A percentile compares a stretch with the other conserved stretches of the same genome.
These are phyloP conservation scores for Pelagophyceae sp. DNA, from an alignment of 352 stramenopile genomes.

Conservation along the genomic window DNA sequence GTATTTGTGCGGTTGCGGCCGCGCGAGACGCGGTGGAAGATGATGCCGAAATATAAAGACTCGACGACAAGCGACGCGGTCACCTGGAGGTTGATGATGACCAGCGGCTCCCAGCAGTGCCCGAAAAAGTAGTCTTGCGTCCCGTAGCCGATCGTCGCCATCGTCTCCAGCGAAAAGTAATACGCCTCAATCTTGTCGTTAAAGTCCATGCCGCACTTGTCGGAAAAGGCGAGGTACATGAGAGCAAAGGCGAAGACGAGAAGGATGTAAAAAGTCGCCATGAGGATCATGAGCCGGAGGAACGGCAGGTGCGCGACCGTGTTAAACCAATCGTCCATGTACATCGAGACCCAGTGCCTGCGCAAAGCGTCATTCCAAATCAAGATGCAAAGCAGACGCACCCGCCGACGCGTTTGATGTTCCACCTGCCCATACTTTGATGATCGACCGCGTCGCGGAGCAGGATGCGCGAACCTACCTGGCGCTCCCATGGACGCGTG, in stretches of 20 bases:
- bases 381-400: background rate
- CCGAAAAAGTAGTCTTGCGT: constrained; percentile 25
- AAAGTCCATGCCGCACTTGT: constrained; percentile 22
- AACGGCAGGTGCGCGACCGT: constrained; percentile 12
- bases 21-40: constrained; percentile 12
- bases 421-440: constrained; percentile 8
- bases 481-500: too few relatives aligned
- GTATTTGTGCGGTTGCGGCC: background rate
- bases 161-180: constrained; percentile 33
- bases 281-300: background rate
- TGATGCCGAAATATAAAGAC: constrained; percentile 16
- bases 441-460: constrained; percentile 9
- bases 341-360: background rate
- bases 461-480: constrained; percentile 17
- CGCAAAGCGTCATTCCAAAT: background rate
- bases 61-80: background rate
- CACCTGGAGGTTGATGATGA: constrained; percentile 18
- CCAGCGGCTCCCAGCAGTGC: constrained; percentile 16
- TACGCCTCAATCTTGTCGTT: constrained; percentile 25
- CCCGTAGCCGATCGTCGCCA: constrained; percentile 34
- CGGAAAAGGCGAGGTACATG: constrained; percentile 8
- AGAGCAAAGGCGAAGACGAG: background rate
- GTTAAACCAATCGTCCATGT: constrained; percentile 19
- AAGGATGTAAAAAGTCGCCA: background rate
- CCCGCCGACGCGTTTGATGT: constrained; percentile 17